Evolutionary conservation across 2,329 filamentous ascomycete genomes (phyloP).

Genomic region (Byssothecium circinans): DNA sequence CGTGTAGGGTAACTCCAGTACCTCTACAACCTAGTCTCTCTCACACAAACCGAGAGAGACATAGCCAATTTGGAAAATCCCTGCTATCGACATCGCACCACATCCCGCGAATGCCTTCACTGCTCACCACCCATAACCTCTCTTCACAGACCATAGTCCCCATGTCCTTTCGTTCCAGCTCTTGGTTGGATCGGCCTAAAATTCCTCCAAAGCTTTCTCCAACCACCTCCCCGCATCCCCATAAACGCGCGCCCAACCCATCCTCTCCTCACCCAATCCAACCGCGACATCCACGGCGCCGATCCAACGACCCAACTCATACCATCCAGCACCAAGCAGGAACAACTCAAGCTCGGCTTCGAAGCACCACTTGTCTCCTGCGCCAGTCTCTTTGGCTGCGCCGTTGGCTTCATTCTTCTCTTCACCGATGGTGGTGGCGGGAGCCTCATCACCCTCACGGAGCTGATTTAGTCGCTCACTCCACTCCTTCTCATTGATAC

Average conservation of each 20-base stretch:
- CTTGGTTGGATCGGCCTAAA: too few species aligned
- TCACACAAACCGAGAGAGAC: too few species aligned
- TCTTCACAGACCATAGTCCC: too few species aligned
- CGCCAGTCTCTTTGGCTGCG: too few species aligned
- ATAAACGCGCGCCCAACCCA: slow-evolving; percentile 12
- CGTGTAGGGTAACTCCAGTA: too few species aligned
- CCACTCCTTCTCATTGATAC: slow-evolving; percentile 14
- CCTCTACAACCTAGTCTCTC: too few species aligned
- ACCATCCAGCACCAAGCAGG: slow-evolving; percentile 16
- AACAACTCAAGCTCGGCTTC: slow-evolving; percentile 22
- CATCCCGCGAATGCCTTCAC: too few species aligned
- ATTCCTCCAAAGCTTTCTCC: slow-evolving; percentile 5
- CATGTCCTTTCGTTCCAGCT: too few species aligned
- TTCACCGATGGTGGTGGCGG: neutral
- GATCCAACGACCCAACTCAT: slow-evolving; percentile 17
- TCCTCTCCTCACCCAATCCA: slow-evolving; percentile 14
- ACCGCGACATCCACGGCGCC: slow-evolving; percentile 11
- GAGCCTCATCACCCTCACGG: neutral
- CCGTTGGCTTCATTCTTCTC: neutral
- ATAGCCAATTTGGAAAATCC: too few species aligned
- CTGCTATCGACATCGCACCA: too few species aligned
- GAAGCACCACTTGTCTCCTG: slow-evolving; percentile 3
- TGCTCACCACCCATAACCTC: too few species aligned
- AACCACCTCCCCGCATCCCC: slow-evolving; percentile 18
- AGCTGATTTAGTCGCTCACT: neutral